Evolutionary conservation across 2,329 filamentous ascomycete genomes (phyloP), one percentile per base, ranked within the genome.

Genomic region (Sporothrix protearum): DNA sequence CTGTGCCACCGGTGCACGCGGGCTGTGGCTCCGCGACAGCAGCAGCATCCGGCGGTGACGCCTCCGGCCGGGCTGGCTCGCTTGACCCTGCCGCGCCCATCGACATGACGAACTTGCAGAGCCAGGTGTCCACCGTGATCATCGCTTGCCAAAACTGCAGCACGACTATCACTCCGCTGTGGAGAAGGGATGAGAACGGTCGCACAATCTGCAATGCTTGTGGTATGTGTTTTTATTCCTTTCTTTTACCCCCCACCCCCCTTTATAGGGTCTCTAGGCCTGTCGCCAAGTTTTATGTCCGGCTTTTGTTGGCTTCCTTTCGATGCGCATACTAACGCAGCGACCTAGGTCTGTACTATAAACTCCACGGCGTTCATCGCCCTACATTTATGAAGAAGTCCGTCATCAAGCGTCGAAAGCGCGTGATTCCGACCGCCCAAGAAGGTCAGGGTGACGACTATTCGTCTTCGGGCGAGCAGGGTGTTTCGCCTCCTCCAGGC

Each of bases 301-400:
- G n/a, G n/a, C n/a, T n/a, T n/a, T n/a, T n/a, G n/a, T n/a, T n/a
- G n/a, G n/a, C n/a, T n/a, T n/a, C n/a, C n/a, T n/a, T n/a, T n/a
- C n/a, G n/a, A 47, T 36, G 36, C 36, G 30, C 28, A 5, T 67
- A 39, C 72, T 74, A 39, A 73, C 73, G 80, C 72, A 6, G 14
- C 47, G 51, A 39, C 68, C 3, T 75, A 97, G 94, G 95, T 4
- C 84, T 99, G 2, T 99, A 99, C 80, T 94, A 96, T 83, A 98
- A 98, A 81, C 88, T 99, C 2, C 96, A 99, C 79, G 94, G 94
- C 70, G 90, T 94, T 39, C 95, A 97, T 80, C 88, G 96, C 55
- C 96, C 96, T 0, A 93, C 96, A 5, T 93, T 93, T n/a, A 98
- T 99, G 96, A 99, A 98, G 81, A 98, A 97, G 80, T 92, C 93